Evolutionary conservation across 192 early-diverging fungal species (phyloP), one percentile per base, ranked within the genome.

Genomic region (Obelidium mucronatum): DNA sequence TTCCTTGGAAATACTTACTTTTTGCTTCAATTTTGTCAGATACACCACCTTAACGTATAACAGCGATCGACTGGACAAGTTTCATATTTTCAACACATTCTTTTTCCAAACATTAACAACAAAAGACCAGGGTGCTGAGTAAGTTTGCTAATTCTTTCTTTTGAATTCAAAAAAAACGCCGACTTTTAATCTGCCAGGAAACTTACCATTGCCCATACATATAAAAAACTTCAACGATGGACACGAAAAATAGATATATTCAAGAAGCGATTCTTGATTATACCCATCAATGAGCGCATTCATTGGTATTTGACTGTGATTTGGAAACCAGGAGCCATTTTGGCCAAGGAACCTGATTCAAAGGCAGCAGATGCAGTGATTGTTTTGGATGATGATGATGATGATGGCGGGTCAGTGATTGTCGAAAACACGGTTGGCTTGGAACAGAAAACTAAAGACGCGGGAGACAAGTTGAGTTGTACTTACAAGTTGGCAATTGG

Each of bases 231-330:
- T 28, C 89, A 91, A 79, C 88, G 86, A 77, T 95, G 93, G 93
- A 95, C 93, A 1, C 81, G 89, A 44, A 81, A 91, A 58, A 83
- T 94, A 34, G 86, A 95, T 74, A 73, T 97, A 5, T 95, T 97
- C 75, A 77, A 80, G 2, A 93, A 91, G 69, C 86, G 87, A 40
- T 93, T 90, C 72, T 83, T 95, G 44, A 85, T 97, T 76, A 84
- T 97, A 17, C 95, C 95, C 15, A 93, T 97, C 76, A 91, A 95
- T 79, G 94, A 97, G 79, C 89, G 90, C 62, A 83, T 92, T 48
- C 96, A 97, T 67, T 97, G 96, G 96, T 95, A 97, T 77, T 83
- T 94, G 28, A 92, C 90, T 51, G 80, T 97, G 1, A 90, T 97
- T 24, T 83, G 79, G 78, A 93, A 97, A 68, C 89, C 93, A 2